Evolutionary conservation across 306 rosid genomes (phyloP).

Genomic region (Hylodesmum podocarpum): DNA sequence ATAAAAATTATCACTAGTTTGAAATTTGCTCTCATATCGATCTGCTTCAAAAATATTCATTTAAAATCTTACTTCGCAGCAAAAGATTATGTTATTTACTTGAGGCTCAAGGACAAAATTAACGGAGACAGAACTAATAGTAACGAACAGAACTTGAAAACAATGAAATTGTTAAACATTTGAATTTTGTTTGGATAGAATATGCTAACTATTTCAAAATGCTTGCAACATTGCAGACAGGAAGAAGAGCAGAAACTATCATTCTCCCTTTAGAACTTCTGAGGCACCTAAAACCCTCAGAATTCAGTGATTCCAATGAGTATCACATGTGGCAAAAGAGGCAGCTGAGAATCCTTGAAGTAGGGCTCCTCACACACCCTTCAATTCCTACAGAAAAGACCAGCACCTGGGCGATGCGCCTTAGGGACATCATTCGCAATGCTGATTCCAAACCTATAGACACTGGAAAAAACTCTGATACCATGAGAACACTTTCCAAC

Average conservation of each 20-base stretch:
- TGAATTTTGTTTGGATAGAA: neutral
- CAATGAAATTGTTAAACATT: neutral
- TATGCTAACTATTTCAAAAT: neutral
- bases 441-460: slow-evolving; percentile 55
- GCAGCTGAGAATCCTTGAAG: slow-evolving; percentile 73
- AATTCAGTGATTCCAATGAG: slow-evolving; percentile 78
- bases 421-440: slow-evolving; percentile 53
- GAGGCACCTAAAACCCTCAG: slow-evolving; percentile 79
- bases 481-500: slow-evolving; percentile 82
- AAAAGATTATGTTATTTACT: neutral
- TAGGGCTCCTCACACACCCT: slow-evolving; percentile 78
- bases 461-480: slow-evolving; percentile 79
- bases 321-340: slow-evolving; percentile 91
- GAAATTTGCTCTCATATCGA: neutral
- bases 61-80: neutral
- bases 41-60: neutral
- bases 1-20: neutral
- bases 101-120: neutral
- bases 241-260: slow-evolving; percentile 88
- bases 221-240: slow-evolving; percentile 48
- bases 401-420: slow-evolving; percentile 70
- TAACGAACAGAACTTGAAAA: neutral
- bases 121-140: neutral
- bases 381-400: slow-evolving; percentile 53
- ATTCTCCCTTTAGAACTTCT: slow-evolving; percentile 88